Percentiles rank a stretch among this genome's conserved stretches.
These are phyloP conservation scores for Salicornia ramosissima DNA, from an alignment of 148 eudicot genomes.

Conservation along the genomic window DNA sequence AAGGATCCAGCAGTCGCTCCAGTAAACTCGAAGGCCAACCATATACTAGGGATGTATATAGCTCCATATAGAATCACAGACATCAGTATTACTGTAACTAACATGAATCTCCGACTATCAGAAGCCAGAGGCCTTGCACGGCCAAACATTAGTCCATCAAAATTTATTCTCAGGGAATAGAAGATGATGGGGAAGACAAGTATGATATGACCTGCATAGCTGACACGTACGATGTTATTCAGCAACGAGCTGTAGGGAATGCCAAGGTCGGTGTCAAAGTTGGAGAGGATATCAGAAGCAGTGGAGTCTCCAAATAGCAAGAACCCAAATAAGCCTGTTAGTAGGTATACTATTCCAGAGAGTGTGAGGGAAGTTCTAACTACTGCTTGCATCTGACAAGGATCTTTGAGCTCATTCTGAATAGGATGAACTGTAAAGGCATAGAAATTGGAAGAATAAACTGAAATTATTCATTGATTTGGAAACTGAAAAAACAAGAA, in stretches of 20 bases:
- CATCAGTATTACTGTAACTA: conserved; percentile 51
- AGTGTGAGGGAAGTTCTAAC: conserved; percentile 62
- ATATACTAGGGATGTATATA: conserved; percentile 73
- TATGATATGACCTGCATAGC: conserved; percentile 86
- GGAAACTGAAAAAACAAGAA: too few relatives aligned
- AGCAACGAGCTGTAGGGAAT: conserved; percentile 70
- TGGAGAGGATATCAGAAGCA: conserved; percentile 78
- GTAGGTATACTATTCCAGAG: conserved; percentile 59
- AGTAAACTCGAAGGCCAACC: conserved; percentile 91
- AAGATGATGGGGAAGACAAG: conserved; percentile 90
- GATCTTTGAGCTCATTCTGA: conserved; percentile 80
- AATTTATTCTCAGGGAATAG: conserved; percentile 69
- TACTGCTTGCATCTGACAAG: conserved; percentile 52
- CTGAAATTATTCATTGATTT: neutral
- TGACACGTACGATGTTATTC: conserved; percentile 71
- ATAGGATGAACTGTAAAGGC: conserved; percentile 67
- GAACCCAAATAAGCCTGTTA: conserved; percentile 81
- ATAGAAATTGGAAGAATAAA: neutral
- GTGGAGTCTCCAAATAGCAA: conserved; percentile 73
- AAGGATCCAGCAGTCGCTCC: conserved; percentile 90
- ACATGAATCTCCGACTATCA: conserved; percentile 59
- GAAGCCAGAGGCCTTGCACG: conserved; percentile 55
- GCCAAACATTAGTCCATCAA: conserved; percentile 74
- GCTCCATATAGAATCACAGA: conserved; percentile 63
- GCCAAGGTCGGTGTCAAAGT: conserved; percentile 74